Base-by-base conservation (phyloP, 495 filamentous ascomycete species). In the Neurospora cerealis region DNA sequence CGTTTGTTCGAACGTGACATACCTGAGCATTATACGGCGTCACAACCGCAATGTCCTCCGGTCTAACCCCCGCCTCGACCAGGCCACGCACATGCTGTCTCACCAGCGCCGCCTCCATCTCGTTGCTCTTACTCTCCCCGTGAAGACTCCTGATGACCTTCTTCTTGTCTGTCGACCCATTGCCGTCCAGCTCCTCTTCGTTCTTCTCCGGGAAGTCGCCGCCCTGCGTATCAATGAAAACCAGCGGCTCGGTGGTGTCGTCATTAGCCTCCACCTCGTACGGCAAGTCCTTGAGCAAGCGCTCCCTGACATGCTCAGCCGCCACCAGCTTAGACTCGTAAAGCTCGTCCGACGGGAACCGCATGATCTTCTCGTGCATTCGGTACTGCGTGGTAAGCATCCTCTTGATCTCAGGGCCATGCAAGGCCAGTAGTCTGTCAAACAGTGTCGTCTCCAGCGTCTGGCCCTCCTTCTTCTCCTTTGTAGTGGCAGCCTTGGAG, bases 371-470 rank as follows among this genome's bases (percentile, higher is more conserved):
- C 78, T 93, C 91, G 81, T 99, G 95, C 96, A 99, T 99, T 10
- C 96, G 93, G 81, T 99, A 99, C 83, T 99, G 96, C 3, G 93
- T 97, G n/a, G 93, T 98, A 13, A 98, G 87, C 91, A 98, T 96
- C 34, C 92, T 85, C 84, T 98, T 99, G 81, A 99, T 93, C 0
- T 82, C 84, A 4, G 90, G 81, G 2, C 96, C 96, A 78, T 99
- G 93, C 3, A 98, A 84, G 7, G 85, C 85, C 24, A 99, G 86
- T 24, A 99, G 85, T 34, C 96, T 87, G 79, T 97, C 95, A 80
- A 99, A 99, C 6, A 99, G 85, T 0, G 96, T 98, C 2, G 86
- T 92, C 78, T 97, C 94, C 1, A 99, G 87, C 2, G 89, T 91
- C 37, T 88, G 82, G 1, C 84, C 75, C 70, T 81, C 78, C n/a